Conservation (phyloP, 331 rosid genomes). For the Cydonia oblonga region DNA sequence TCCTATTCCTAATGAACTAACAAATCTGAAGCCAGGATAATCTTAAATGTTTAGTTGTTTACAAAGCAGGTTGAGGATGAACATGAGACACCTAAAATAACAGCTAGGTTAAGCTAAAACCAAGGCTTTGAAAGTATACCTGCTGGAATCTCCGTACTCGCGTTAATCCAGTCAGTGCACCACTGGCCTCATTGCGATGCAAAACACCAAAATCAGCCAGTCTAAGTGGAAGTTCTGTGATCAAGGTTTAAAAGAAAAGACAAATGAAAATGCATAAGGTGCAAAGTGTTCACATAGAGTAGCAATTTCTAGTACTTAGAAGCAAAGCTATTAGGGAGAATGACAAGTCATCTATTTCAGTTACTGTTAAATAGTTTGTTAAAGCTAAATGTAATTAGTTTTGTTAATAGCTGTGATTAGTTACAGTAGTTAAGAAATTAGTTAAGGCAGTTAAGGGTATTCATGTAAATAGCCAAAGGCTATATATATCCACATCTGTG, state of each 20-base stretch:
- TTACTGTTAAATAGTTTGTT: too few relatives aligned
- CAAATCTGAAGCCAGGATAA: not conserved
- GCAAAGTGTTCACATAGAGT: not conserved
- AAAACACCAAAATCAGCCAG: slow-evolving; percentile 96
- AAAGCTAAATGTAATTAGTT: too few relatives aligned
- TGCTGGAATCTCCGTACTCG: slow-evolving; percentile 97
- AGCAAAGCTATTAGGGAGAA: too few relatives aligned
- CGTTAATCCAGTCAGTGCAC: slow-evolving; percentile 92
- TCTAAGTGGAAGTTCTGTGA: slow-evolving; percentile 91
- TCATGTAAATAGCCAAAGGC: too few relatives aligned
- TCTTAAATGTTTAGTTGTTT: not conserved
- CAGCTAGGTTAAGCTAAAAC: not conserved
- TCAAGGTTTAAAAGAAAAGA: not conserved
- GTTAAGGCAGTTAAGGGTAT: too few relatives aligned
- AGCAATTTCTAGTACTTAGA: not conserved
- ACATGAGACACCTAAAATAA: not conserved
- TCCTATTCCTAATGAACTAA: not conserved
- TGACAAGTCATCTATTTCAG: too few relatives aligned
- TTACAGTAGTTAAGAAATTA: too few relatives aligned
- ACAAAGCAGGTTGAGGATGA: not conserved
- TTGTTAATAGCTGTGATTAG: too few relatives aligned
- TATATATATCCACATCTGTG: too few relatives aligned
- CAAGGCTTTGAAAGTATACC: slow-evolving; percentile 27
- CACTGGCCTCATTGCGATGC: slow-evolving; percentile 98
- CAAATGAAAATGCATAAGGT: not conserved